Conservation (phyloP, 1,139 yeast species). For the Taphrina pruni region DNA sequence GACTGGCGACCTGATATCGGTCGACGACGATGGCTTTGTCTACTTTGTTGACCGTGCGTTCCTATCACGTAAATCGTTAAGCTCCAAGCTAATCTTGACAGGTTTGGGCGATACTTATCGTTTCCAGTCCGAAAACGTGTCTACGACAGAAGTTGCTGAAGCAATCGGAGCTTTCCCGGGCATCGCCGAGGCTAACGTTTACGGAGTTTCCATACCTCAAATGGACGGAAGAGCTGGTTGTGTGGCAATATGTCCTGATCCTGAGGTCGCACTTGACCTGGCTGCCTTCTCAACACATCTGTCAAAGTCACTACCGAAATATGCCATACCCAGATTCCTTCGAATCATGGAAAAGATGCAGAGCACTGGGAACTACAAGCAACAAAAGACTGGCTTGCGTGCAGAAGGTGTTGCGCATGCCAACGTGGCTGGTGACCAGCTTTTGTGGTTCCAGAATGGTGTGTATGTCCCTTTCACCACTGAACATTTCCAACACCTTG, state of each 20-base stretch:
- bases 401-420: constrained; percentile 34
- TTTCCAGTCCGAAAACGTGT: constrained; percentile 96
- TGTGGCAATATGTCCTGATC: constrained; percentile 71
- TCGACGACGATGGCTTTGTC: constrained; percentile 71
- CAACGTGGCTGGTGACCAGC: constrained; percentile 20
- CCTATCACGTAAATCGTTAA: too few species aligned
- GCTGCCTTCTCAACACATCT: constrained; percentile 56
- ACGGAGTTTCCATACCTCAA: constrained; percentile 82
- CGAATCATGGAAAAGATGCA: constrained; percentile 68
- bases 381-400: constrained; percentile 63
- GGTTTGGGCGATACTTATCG: constrained; percentile 88
- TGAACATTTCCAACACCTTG: constrained; percentile 19
- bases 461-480: constrained; percentile 17
- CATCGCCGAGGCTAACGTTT: constrained; percentile 77
- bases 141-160: constrained; percentile 92
- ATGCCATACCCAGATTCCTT: constrained; percentile 84
- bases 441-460: constrained; percentile 29
- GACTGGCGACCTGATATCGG: constrained; percentile 79
- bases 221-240: constrained; percentile 97
- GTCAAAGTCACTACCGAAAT: constrained; percentile 68
- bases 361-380: constrained; percentile 82
- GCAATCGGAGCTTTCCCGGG: constrained; percentile 58
- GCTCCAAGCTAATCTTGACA: not conserved
- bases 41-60: constrained; percentile 78
- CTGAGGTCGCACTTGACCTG: constrained; percentile 51